Base-by-base conservation (phyloP, 129 eudicot species). In the Chrysanthemum seticuspe region DNA sequence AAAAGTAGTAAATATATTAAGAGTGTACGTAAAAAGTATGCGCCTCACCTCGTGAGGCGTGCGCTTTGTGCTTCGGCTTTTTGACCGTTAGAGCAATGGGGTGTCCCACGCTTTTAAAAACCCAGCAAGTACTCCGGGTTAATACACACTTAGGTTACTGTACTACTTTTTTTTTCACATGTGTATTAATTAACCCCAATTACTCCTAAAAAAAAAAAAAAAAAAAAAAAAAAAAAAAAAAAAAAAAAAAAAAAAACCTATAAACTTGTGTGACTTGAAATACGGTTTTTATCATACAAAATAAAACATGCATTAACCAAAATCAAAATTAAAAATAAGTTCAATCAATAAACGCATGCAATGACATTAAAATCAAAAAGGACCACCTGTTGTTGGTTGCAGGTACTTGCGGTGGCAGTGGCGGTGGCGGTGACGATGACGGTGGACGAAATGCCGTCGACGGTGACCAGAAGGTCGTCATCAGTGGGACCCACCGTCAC, bases 401-500 rank as follows among this genome's bases (percentile, higher is more conserved):
- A 11, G 55, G 75, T 55, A 8, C 61, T 25, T 18, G 77, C 13
- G 36, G 36, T 31, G 25, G 60, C 31, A 0, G 48, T 27, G 0
- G 61, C 57, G 51, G 50, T 27, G 74, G 47, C 21, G 34, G 40
- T 65, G 54, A 12, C 71, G 34, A 62, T 52, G 59, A 1, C 31
- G 49, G 77, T 13, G 58, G 52, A 10, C 58, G 58, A 19, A 72
- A 21, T 57, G 44, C 65, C 66, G 11, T 56, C 59, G 18, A 65
- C 65, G 67, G 53, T 67, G 44, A 75, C 74, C 45, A 68, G 48
- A 67, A 66, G 55, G 67, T 45, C 74, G 13, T 23, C 67, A 45
- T 11, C 67, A 45, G 19, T 62, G 13, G 62, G 52, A 62, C 50
- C 62, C n/a, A 49, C 51, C 11, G 5, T 11, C 25, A 56, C 27